These are phyloP conservation scores for Leptographium lundbergii DNA, from an alignment of 2,329 filamentous ascomycete species.

Conservation along the genomic window DNA sequence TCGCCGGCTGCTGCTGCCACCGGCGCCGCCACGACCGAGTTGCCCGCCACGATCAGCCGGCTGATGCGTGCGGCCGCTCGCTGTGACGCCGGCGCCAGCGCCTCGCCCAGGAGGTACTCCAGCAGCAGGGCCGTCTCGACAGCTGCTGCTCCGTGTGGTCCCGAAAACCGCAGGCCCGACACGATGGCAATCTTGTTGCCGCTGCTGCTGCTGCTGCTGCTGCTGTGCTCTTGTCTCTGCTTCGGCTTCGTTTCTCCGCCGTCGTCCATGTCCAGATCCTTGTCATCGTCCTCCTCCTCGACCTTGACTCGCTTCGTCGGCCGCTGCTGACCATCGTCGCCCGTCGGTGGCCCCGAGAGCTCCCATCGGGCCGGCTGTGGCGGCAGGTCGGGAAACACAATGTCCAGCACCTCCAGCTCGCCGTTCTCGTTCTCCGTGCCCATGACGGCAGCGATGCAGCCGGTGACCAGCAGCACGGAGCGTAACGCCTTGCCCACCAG, in stretches of 20 bases:
- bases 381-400: conserved; percentile 77
- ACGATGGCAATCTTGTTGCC: conserved; percentile 64
- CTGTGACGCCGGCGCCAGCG: conserved; percentile 48
- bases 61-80: conserved; percentile 54
- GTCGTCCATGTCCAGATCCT: conserved; percentile 37
- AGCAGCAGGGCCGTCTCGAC: conserved; percentile 65
- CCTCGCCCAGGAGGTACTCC: conserved; percentile 82
- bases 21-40: conserved; percentile 50
- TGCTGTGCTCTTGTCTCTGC: conserved; percentile 7
- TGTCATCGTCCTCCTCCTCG: conserved; percentile 25
- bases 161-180: conserved; percentile 76
- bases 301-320: conserved; percentile 19
- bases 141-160: conserved; percentile 56
- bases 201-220: conserved; percentile 25
- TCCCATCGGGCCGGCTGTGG: conserved; percentile 74
- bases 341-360: conserved; percentile 35
- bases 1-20: neutral
- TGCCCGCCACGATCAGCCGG: conserved; percentile 80
- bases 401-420: conserved; percentile 82
- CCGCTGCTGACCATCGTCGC: neutral
- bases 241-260: conserved; percentile 22
- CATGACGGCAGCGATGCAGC: conserved; percentile 86
- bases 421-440: conserved; percentile 88
- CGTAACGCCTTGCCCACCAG: conserved; percentile 60
- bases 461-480: conserved; percentile 68